Evolutionary conservation across 2,329 filamentous ascomycete species (phyloP), one percentile per base, ranked within the genome.

Genomic region (Cordyceps pruinosa): DNA sequence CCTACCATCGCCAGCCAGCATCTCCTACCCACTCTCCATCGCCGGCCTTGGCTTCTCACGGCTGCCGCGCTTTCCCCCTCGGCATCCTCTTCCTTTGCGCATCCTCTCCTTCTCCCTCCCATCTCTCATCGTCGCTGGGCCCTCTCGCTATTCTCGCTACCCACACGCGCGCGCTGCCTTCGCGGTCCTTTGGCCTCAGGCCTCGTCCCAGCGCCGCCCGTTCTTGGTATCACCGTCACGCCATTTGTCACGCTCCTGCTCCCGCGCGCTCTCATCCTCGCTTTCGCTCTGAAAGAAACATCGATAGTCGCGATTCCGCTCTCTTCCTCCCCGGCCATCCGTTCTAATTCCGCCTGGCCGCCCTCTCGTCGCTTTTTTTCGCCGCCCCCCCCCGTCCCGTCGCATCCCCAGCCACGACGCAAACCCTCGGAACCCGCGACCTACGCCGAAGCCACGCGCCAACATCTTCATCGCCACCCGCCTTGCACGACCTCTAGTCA

Each of bases 341-440:
- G 6, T n/a, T n/a, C 32, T 56, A 12, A 23, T 37, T 19, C 17
- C 15, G 9, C 17, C 19, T 42, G 51, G 44, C 39, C 50, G 34
- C 50, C 37, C 34, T 21, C 39, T 46, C 15, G 21, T 37, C 41
- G 30, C 23, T 17, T 37, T 46, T 19, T 25, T 45, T 32, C 21
- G 13, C 21, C 30, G 13, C 19, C 5, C 21, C 7, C 17, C 21
- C 13, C 19, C 15, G 26, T 35, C 13, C 44, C 21, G 32, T 63
- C 58, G 63, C 61, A 58, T 56, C 57, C 63, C 61, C 60, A 62
- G 60, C 56, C 32, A 56, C 52, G 34, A 56, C 35, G 23, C 54
- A 34, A 17, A 28, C 32, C 35, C 44, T 48, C 52, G 41, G 52
- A 49, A 28, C 54, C 34, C 54, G 37, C 54, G 21, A 49, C 54